Conservation (phyloP, 345 rosid species). For the Chamaenerion angustifolium region DNA sequence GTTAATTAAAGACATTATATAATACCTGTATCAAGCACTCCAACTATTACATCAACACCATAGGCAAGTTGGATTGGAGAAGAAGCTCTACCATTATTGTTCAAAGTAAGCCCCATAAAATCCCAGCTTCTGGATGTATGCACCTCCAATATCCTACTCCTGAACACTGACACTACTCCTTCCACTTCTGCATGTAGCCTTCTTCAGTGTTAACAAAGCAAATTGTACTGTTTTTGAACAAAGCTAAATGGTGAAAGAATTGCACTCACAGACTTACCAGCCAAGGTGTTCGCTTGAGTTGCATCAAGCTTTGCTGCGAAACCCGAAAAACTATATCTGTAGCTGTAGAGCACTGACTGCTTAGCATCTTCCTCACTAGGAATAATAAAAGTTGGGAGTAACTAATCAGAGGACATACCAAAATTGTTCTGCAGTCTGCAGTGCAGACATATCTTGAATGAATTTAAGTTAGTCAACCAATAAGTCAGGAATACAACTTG, state of each 20-base stretch:
- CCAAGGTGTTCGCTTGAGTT: slow-evolving; percentile 37
- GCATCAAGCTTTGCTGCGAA: slow-evolving; percentile 39
- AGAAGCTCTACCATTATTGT: neutral
- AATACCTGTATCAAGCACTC: slow-evolving; percentile 40
- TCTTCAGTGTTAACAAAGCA: neutral
- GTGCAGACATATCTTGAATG: neutral
- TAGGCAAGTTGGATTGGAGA: slow-evolving; percentile 26
- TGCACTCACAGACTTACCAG: slow-evolving; percentile 18
- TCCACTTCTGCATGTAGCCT: slow-evolving; percentile 22
- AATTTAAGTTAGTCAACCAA: neutral
- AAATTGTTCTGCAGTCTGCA: neutral
- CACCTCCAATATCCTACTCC: slow-evolving; percentile 32
- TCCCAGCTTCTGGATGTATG: slow-evolving; percentile 75
- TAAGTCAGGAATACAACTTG: no score
- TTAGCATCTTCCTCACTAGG: slow-evolving; percentile 44
- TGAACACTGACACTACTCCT: slow-evolving; percentile 38
- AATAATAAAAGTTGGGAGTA: neutral
- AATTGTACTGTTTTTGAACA: no score
- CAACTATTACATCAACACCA: slow-evolving; percentile 33
- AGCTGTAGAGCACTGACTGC: slow-evolving; percentile 42
- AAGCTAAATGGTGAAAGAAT: neutral
- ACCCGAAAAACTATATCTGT: slow-evolving; percentile 54
- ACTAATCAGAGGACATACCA: neutral
- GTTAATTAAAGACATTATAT: neutral
- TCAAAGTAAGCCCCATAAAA: slow-evolving; percentile 43